A percentile compares a stretch with the other conserved stretches of the same genome.
phyloP scores from a whole-genome alignment of 1,284 basidiomycete genomes.

The Singerocomus rubriflavus region DNA sequence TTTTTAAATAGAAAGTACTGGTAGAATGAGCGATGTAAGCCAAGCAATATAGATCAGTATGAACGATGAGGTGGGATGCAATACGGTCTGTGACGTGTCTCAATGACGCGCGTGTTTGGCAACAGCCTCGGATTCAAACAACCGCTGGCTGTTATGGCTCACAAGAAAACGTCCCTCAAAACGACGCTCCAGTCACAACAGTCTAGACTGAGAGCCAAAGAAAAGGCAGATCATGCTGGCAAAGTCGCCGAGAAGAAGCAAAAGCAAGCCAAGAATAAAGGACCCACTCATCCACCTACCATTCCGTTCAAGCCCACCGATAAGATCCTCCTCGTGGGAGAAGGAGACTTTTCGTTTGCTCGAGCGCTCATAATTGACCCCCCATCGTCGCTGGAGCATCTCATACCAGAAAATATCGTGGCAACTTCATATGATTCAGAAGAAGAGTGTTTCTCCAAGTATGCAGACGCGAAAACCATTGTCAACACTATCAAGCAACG shows the following conservation, averaged over 20 bases:
- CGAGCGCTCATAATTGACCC: slow-evolving; percentile 65
- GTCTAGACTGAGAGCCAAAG: slow-evolving; percentile 58
- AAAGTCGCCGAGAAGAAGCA: slow-evolving; percentile 48
- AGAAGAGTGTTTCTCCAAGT: slow-evolving; percentile 77
- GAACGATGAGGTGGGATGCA: background rate
- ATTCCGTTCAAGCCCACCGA: slow-evolving; percentile 78
- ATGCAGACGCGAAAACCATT: slow-evolving; percentile 72
- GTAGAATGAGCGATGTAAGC: slow-evolving; percentile 17
- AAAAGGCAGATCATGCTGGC: slow-evolving; percentile 46
- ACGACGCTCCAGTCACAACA: slow-evolving; percentile 66
- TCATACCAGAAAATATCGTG: slow-evolving; percentile 69
- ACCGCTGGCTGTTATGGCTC: slow-evolving; percentile 34
- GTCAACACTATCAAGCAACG: slow-evolving; percentile 54
- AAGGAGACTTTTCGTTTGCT: slow-evolving; percentile 95
- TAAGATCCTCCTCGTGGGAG: slow-evolving; percentile 86
- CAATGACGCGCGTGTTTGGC: slow-evolving; percentile 28
- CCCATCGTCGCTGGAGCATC: slow-evolving; percentile 46
- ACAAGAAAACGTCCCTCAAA: slow-evolving; percentile 53
- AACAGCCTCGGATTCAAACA: slow-evolving; percentile 39
- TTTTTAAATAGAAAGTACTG: background rate
- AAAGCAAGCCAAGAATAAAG: slow-evolving; percentile 34
- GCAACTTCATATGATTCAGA: slow-evolving; percentile 90
- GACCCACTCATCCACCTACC: slow-evolving; percentile 38
- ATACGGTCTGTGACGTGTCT: slow-evolving; percentile 23
- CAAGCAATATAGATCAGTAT: background rate